Evolutionary conservation across 169 alveolate genomes (phyloP), one percentile per base, ranked within the genome.

Genomic region (Besnoitia besnoiti): DNA sequence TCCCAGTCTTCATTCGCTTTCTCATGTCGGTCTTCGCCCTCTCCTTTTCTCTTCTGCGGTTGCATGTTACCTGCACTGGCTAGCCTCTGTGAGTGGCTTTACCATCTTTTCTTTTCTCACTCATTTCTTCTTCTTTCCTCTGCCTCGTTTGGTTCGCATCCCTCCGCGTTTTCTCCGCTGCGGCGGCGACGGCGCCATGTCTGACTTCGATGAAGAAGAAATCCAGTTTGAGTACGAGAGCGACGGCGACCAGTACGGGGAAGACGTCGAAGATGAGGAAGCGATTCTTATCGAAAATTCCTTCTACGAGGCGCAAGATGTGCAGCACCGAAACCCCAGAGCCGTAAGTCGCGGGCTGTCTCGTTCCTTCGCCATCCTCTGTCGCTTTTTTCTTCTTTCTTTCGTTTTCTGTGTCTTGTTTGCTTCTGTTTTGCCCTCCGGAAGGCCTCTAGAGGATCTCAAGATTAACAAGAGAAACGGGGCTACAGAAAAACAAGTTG

Each of bases 221-320:
- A 67, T 67, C 19, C 47, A 67, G 80, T 67, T 67, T 16, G 80
- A 67, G 44, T 67, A 67, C 44, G 80, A 67, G 42, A 67, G 80
- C 80, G 80, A 67, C 44, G 80, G 80, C 47, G 80, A 67, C 10
- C 44, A 33, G 39, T 67, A 67, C 80, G 80, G 80, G 12, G 80
- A 67, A 21, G 80, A 67, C 44, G 80, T 0, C 10, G 80, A 30
- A 67, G 80, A 67, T 35, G 80, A 67, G 44, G 46, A 67, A 16
- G 40, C 80, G 44, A 67, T 67, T n/a, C 80, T 67, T 24, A 30
- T 67, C 39, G 80, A 67, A 16, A 67, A 67, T 16, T 8, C 80
- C 24, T 67, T 67, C 80, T 67, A 67, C 44, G 80, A 67, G 80
- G 80, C 80, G 2, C 80, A 67, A 42, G 80, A 67, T 42, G n/a